Evolutionary conservation across 2,329 filamentous ascomycete genomes (phyloP).

Genomic region (Eutypa lata): DNA sequence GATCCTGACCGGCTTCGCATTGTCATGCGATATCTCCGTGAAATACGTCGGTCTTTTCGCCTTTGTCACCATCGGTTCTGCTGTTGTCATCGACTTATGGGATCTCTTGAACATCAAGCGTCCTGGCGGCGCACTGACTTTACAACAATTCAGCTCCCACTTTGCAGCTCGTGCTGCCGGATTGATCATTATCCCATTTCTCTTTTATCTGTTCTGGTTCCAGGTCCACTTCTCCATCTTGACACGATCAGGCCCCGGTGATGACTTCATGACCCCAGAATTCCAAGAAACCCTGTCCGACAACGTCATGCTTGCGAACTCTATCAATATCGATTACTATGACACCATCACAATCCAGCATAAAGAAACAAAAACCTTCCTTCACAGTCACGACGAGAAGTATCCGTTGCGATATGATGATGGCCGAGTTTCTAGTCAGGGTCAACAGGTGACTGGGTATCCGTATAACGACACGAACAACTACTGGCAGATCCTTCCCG

Average conservation of each 20-base stretch:
- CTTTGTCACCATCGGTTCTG: constrained; percentile 94
- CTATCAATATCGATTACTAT: constrained; percentile 84
- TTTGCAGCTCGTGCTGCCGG: constrained; percentile 83
- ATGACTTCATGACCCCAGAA: constrained; percentile 98
- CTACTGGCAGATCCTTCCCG: constrained; percentile 88
- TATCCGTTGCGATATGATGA: constrained; percentile 97
- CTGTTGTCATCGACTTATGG: constrained; percentile 93
- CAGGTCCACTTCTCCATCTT: constrained; percentile 97
- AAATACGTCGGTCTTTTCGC: constrained; percentile 98
- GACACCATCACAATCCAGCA: constrained; percentile 85
- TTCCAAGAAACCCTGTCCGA: constrained; percentile 97
- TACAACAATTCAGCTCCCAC: constrained; percentile 82
- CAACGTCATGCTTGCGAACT: constrained; percentile 86
- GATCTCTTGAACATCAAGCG: constrained; percentile 88
- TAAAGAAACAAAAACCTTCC: constrained; percentile 95
- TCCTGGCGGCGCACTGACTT: constrained; percentile 72
- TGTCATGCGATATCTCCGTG: constrained; percentile 97
- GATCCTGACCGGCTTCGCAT: constrained; percentile 84
- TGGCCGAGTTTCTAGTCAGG: constrained; percentile 93
- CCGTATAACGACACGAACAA: constrained; percentile 99
- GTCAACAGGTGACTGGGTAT: constrained; percentile 97
- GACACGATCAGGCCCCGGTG: constrained; percentile 82
- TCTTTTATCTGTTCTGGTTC: constrained; percentile 99
- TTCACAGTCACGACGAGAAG: constrained; percentile 85
- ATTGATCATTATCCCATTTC: constrained; percentile 85